Percentiles rank a stretch among this genome's conserved stretches.
These are phyloP conservation scores for Picochlorum sp. DNA, from an alignment of 139 green algal genomes.

Conservation along the genomic window DNA sequence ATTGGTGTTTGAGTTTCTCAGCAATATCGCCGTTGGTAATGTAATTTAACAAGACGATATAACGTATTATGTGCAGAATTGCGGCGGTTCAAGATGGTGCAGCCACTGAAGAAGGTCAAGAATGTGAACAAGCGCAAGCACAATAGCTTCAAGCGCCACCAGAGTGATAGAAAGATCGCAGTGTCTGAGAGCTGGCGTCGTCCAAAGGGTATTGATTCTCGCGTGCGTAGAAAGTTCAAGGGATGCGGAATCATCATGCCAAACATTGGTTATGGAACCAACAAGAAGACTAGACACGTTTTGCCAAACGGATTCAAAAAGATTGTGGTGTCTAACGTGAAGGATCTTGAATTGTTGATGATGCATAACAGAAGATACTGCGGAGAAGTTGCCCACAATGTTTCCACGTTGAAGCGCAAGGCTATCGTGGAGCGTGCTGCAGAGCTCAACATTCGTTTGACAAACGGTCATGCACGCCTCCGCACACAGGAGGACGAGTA, in stretches of 20 bases:
- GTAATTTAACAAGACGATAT: too few relatives aligned
- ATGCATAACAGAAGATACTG: constrained; percentile 97
- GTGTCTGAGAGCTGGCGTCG: constrained; percentile 84
- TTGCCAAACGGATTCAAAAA: constrained; percentile 87
- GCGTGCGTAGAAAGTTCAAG: constrained; percentile 94
- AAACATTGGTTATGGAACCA: constrained; percentile 93
- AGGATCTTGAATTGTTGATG: constrained; percentile 93
- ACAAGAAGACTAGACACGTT: constrained; percentile 88
- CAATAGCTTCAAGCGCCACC: constrained; percentile 79
- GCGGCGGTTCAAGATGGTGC: constrained; percentile 62
- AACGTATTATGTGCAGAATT: neutral
- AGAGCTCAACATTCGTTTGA: constrained; percentile 86
- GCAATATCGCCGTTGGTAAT: too few relatives aligned
- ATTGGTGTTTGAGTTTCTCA: too few relatives aligned
- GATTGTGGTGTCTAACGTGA: constrained; percentile 85
- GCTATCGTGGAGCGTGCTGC: constrained; percentile 89
- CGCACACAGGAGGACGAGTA: constrained; percentile 96
- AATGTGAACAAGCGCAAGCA: constrained; percentile 78
- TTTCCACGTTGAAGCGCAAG: constrained; percentile 90
- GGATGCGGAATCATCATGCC: constrained; percentile 78
- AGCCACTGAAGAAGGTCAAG: constrained; percentile 72
- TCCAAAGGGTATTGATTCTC: constrained; percentile 97
- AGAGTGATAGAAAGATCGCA: constrained; percentile 75
- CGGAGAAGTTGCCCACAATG: constrained; percentile 92
- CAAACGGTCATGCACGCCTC: constrained; percentile 78